phyloP scores from a whole-genome alignment of 345 rosid species.

The Erucastrum elatum region DNA sequence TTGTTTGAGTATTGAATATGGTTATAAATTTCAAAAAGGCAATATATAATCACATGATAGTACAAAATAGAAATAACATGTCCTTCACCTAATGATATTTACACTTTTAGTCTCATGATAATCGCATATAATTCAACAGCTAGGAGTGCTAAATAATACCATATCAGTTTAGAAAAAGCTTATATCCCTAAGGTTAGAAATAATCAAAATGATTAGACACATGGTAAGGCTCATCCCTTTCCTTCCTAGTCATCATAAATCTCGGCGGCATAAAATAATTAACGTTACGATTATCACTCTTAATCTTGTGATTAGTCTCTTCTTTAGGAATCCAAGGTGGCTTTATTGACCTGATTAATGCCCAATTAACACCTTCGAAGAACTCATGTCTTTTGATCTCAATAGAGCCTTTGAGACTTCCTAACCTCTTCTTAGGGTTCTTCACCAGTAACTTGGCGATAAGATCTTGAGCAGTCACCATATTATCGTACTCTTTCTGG shows the following conservation, averaged over 20 bases:
- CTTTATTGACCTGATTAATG: constrained; percentile 70
- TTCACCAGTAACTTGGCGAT: constrained; percentile 66
- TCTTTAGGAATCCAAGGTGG: constrained; percentile 79
- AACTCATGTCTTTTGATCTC: constrained; percentile 88
- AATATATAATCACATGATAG: constrained; percentile 11
- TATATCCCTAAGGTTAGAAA: constrained; percentile 46
- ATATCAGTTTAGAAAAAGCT: constrained; percentile 15
- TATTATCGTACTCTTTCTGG: constrained; percentile 59
- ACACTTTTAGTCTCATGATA: not conserved
- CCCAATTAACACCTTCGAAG: constrained; percentile 88
- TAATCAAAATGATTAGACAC: constrained; percentile 79
- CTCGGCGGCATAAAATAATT: constrained; percentile 44
- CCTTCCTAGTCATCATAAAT: constrained; percentile 63
- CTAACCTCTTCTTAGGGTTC: constrained; percentile 85
- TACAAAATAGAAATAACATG: not conserved
- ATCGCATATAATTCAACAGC: not conserved
- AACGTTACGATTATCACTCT: constrained; percentile 39
- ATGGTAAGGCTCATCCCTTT: constrained; percentile 76
- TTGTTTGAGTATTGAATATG: not conserved
- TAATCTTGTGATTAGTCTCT: constrained; percentile 34
- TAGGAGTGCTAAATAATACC: not conserved
- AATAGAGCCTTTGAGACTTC: constrained; percentile 68
- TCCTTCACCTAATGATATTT: constrained; percentile 20
- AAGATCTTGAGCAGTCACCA: constrained; percentile 71
- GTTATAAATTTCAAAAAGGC: not conserved